phyloP scores from a whole-genome alignment of 1,139 yeast species.

The Pichia sp. region DNA sequence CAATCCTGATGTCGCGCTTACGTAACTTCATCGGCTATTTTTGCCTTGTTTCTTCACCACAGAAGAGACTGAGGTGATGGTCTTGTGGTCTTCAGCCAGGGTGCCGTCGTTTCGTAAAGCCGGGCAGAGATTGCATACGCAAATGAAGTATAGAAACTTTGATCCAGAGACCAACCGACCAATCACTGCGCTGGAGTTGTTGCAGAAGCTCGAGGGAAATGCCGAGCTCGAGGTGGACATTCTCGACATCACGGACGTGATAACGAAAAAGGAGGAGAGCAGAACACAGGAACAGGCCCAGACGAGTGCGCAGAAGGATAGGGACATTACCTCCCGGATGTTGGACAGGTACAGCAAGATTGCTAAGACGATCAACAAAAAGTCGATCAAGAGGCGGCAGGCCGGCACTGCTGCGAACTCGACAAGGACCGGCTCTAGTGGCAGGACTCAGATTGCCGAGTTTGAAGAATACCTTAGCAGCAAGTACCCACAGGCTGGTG shows the following conservation, averaged over 20 bases:
- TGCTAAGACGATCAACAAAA: slow-evolving; percentile 22
- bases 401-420: background rate
- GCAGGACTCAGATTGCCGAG: slow-evolving; percentile 10
- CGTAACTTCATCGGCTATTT: background rate
- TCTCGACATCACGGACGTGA: slow-evolving; percentile 8
- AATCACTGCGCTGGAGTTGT: slow-evolving; percentile 17
- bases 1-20: background rate
- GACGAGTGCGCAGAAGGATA: background rate
- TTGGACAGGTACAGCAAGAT: slow-evolving; percentile 35
- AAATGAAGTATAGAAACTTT: slow-evolving; percentile 21
- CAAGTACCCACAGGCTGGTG: slow-evolving; percentile 13
- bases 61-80: too few relatives aligned
- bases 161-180: slow-evolving; percentile 18
- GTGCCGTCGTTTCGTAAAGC: background rate
- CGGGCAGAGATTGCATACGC: slow-evolving; percentile 3
- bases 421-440: background rate
- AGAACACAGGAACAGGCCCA: background rate
- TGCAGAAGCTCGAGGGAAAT: slow-evolving; percentile 15
- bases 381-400: background rate
- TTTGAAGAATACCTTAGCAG: slow-evolving; percentile 21
- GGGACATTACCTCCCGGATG: slow-evolving; percentile 32
- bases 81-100: too few relatives aligned
- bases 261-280: background rate
- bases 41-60: background rate
- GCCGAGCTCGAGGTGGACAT: slow-evolving; percentile 16